Base-by-base conservation (phyloP, 345 rosid genomes). In the Xanthoceras sorbifolium region DNA sequence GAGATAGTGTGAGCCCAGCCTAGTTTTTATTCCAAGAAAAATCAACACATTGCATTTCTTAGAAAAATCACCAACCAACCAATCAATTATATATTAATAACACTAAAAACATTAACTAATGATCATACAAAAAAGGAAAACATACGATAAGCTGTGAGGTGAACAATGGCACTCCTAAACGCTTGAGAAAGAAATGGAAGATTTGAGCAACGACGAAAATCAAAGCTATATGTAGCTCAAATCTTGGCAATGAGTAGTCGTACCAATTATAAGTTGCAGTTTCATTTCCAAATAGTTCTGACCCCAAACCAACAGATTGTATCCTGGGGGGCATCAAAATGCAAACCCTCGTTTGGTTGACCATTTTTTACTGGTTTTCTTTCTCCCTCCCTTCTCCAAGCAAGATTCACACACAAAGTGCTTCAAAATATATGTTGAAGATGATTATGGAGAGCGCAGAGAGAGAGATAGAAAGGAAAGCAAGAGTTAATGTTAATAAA, bases 71-170 rank as follows among this genome's bases (percentile, higher is more conserved):
- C 3, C 25, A 54, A 29, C n/a, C n/a, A n/a, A n/a, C n/a, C n/a
- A n/a, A 46, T 46, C 50, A 46, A 46, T 12, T 42, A 14, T 42
- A 10, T 15, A n/a, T n/a, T n/a, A n/a, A n/a, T n/a, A n/a, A n/a
- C n/a, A n/a, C 17, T 52, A 52, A 3, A 1, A 52, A 52, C 22
- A 52, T 1, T 52, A n/a, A 26, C 20, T 26, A 10, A 57, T 25
- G 34, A 26, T 11, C 28, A 67, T 54, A 25, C 1, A 62, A 3
- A 20, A 8, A 5, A 32, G 2, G 18, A 28, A 68, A 40, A 60
- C 14, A 50, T 85, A 84, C 88, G 10, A 83, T 9, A 36, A 84
- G 29, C 64, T 87, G 82, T 20, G 87, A 74, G 69, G 61, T 77
- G 61, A 85, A 69, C 10, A 46, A 0, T 23, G 87, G 76, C 31